phyloP scores from a whole-genome alignment of 2,329 filamentous ascomycete species.

The Paramyrothecium roridum region DNA sequence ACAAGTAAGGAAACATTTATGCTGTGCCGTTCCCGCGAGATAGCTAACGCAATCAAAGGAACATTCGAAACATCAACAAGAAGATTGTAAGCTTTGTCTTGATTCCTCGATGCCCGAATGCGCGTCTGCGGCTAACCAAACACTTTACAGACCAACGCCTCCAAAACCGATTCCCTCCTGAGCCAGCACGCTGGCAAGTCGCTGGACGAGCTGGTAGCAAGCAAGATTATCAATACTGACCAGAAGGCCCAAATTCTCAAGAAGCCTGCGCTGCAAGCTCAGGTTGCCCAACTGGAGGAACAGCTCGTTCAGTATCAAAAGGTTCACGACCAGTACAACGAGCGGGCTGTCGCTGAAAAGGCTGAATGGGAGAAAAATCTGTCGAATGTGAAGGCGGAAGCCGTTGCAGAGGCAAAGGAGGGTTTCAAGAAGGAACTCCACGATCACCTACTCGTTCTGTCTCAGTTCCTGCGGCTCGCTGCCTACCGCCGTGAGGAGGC shows the following conservation, averaged over 20 bases:
- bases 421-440: conserved; percentile 52
- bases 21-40: too few relatives aligned
- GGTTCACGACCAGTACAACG: conserved; percentile 69
- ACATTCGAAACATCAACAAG: conserved; percentile 88
- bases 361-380: conserved; percentile 57
- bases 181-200: conserved; percentile 66
- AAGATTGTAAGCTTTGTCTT: conserved; percentile 69
- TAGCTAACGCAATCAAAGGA: conserved; percentile 47
- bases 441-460: conserved; percentile 66
- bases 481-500: conserved; percentile 73
- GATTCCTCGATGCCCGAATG: not conserved
- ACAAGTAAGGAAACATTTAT: conserved; percentile 63
- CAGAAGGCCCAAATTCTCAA: conserved; percentile 75
- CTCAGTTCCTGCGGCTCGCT: conserved; percentile 77
- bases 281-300: conserved; percentile 69
- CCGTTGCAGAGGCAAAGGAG: conserved; percentile 49
- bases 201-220: conserved; percentile 68
- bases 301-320: conserved; percentile 73
- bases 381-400: conserved; percentile 53
- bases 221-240: conserved; percentile 75
- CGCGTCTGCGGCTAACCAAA: conserved; percentile 8
- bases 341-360: conserved; percentile 55
- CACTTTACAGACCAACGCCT: conserved; percentile 56
- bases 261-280: conserved; percentile 68
- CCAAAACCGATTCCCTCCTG: conserved; percentile 69